These are phyloP conservation scores for Pestalotiopsis sp. DNA, from an alignment of 2,329 filamentous ascomycete species.

Conservation along the genomic window DNA sequence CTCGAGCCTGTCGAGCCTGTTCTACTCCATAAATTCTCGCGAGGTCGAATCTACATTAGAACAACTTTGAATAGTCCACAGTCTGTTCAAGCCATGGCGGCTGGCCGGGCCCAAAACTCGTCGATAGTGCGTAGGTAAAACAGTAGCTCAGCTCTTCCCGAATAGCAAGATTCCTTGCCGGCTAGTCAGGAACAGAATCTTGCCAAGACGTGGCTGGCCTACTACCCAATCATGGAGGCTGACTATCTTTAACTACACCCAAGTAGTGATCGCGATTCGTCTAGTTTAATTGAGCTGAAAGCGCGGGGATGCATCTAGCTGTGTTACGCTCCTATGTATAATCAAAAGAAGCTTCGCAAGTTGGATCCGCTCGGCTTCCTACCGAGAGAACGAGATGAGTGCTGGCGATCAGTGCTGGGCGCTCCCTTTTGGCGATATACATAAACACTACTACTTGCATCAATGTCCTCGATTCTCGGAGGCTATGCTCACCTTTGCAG, in stretches of 20 bases:
- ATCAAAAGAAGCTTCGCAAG: not conserved
- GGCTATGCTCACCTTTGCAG: not conserved
- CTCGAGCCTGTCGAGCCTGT: too few relatives aligned
- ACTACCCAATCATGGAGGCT: not conserved
- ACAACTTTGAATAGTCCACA: too few relatives aligned
- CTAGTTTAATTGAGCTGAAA: not conserved
- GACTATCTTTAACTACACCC: constrained; percentile 8
- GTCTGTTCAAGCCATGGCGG: too few relatives aligned
- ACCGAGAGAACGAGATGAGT: not conserved
- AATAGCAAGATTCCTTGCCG: not conserved
- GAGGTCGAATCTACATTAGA: too few relatives aligned
- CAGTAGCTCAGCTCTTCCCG: not conserved
- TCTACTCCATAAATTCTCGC: too few relatives aligned
- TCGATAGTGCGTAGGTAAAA: not conserved
- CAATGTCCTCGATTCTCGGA: not conserved
- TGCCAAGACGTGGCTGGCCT: not conserved
- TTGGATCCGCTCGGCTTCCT: not conserved
- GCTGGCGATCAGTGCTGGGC: not conserved
- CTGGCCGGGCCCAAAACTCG: too few relatives aligned
- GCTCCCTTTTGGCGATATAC: not conserved
- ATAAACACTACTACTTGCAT: not conserved
- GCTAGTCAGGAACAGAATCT: not conserved
- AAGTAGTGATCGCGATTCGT: not conserved
- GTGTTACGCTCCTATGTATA: not conserved
- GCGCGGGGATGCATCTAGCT: not conserved